phyloP scores from a whole-genome alignment of 73 alveolate species.

The Loxodes magnus region DNA sequence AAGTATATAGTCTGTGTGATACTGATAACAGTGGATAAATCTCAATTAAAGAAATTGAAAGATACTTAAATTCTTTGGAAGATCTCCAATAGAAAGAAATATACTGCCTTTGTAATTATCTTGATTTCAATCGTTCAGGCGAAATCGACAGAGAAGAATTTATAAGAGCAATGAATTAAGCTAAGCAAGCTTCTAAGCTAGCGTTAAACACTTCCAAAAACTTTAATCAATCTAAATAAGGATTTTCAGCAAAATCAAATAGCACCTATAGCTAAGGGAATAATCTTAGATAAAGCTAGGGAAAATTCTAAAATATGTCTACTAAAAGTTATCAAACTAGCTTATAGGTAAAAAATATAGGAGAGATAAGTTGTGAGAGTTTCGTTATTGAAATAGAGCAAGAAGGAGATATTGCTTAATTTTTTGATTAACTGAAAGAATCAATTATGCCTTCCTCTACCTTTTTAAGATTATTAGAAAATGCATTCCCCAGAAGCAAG shows the following conservation, averaged over 20 bases:
- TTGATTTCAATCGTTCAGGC: not conserved
- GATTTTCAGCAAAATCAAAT: not conserved
- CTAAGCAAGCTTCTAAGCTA: not conserved
- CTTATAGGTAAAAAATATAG: not conserved
- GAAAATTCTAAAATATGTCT: not conserved
- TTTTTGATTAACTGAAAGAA: no score
- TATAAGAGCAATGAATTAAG: not conserved
- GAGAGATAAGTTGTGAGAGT: no score
- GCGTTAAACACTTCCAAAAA: not conserved
- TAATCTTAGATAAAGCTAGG: not conserved
- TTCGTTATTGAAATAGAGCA: no score
- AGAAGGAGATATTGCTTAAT: no score
- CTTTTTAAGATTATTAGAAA: no score
- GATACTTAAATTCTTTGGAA: not conserved
- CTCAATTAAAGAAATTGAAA: not conserved
- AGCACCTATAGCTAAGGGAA: not conserved
- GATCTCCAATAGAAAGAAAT: conserved; percentile 1
- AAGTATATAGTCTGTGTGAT: not conserved
- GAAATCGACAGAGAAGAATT: not conserved
- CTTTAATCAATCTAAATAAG: not conserved
- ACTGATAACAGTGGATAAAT: not conserved
- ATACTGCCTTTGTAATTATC: not conserved
- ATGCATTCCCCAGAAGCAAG: no score
- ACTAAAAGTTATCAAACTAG: not conserved
- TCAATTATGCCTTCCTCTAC: no score